Conservation (phyloP, 2,329 filamentous ascomycete species). For the Diaporthe sp. region DNA sequence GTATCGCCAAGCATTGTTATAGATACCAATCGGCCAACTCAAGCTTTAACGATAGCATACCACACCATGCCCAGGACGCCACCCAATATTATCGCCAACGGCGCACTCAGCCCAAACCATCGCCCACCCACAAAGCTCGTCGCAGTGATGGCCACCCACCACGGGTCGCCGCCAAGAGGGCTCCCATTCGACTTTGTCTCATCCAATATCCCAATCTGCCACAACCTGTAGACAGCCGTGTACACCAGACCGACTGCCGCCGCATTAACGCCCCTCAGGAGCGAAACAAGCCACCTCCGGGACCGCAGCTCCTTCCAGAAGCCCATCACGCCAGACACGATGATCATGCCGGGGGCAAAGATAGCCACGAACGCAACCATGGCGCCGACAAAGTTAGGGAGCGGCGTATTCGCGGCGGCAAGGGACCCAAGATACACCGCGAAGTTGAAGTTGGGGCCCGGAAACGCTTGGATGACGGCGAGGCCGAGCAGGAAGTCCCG, state of each 20-base stretch:
- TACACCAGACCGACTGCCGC: constrained; percentile 71
- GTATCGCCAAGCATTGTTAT: too few relatives aligned
- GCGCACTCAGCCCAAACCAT: constrained; percentile 58
- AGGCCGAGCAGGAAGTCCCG: constrained; percentile 80
- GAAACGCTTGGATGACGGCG: constrained; percentile 77
- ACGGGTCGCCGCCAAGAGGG: constrained; percentile 67
- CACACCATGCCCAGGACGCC: neutral
- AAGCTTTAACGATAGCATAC: neutral
- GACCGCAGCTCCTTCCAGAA: constrained; percentile 63
- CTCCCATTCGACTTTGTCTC: constrained; percentile 57
- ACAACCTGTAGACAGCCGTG: constrained; percentile 71
- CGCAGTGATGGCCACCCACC: constrained; percentile 71
- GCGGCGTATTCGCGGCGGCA: constrained; percentile 51
- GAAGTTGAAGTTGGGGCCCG: constrained; percentile 58
- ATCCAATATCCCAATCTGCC: constrained; percentile 70
- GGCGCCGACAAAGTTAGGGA: constrained; percentile 56
- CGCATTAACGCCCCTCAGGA: constrained; percentile 67
- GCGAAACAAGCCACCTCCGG: constrained; percentile 42
- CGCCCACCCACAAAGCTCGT: constrained; percentile 54
- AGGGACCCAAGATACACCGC: constrained; percentile 67
- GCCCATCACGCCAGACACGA: constrained; percentile 62
- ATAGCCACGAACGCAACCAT: constrained; percentile 63
- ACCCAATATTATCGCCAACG: constrained; percentile 40
- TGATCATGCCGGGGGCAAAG: constrained; percentile 60
- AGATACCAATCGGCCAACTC: neutral